These are phyloP conservation scores for Hawksworthiomyces lignivorus DNA, from an alignment of 2,329 filamentous ascomycete genomes.

Conservation along the genomic window DNA sequence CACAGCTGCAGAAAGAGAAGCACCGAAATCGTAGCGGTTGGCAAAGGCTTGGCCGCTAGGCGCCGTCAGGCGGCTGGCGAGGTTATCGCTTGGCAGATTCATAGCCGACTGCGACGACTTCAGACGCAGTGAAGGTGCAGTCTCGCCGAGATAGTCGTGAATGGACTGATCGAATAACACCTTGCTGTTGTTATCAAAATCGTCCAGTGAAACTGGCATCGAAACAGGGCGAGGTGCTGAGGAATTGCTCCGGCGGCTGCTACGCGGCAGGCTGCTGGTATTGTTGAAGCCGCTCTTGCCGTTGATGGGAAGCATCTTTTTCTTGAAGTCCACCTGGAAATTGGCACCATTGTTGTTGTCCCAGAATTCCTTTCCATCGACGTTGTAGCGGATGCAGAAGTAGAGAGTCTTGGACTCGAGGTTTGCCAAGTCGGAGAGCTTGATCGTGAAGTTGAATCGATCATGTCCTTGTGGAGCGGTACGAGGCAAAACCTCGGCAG, in stretches of 20 bases:
- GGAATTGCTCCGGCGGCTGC: constrained; percentile 46
- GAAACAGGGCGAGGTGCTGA: constrained; percentile 43
- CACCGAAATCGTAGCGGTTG: constrained; percentile 91
- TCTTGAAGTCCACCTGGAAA: constrained; percentile 89
- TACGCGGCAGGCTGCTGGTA: constrained; percentile 48
- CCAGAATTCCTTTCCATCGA: constrained; percentile 83
- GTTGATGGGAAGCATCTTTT: constrained; percentile 60
- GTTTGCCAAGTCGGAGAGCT: constrained; percentile 82
- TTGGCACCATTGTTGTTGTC: constrained; percentile 85
- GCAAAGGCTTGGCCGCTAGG: constrained; percentile 71
- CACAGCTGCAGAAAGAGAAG: constrained; percentile 80
- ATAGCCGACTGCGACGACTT: constrained; percentile 59
- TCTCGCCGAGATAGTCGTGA: constrained; percentile 56
- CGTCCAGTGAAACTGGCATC: constrained; percentile 55
- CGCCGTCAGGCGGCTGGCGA: constrained; percentile 42
- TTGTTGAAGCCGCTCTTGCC: constrained; percentile 45
- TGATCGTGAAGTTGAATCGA: constrained; percentile 90
- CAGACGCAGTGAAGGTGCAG: constrained; percentile 55
- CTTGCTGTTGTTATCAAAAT: constrained; percentile 58
- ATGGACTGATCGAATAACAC: constrained; percentile 53
- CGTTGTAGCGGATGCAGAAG: constrained; percentile 82
- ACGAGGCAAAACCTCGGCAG: constrained; percentile 64
- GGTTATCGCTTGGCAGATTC: constrained; percentile 56
- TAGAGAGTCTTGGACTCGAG: constrained; percentile 88
- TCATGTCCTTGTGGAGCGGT: constrained; percentile 61